phyloP scores from a whole-genome alignment of 164 flowering plant genomes.

The Houttuynia cordata region DNA sequence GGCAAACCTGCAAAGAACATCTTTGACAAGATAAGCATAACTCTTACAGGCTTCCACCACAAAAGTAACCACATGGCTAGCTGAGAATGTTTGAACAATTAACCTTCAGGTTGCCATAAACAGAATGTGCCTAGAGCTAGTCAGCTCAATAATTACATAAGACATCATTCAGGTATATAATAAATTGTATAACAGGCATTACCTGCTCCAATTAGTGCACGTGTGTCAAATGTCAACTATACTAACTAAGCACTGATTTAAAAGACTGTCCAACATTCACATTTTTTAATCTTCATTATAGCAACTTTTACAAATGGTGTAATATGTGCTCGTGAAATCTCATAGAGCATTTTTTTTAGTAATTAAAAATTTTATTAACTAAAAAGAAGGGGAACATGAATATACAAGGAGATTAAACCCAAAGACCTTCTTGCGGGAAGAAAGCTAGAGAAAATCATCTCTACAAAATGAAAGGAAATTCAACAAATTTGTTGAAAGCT shows the following conservation, averaged over 20 bases:
- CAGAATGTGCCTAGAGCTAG: not conserved
- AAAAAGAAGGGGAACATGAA: no score
- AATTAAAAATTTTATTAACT: no score
- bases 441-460: no score
- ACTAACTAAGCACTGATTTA: not conserved
- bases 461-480: no score
- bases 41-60: slow-evolving; percentile 75
- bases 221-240: not conserved
- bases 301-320: no score
- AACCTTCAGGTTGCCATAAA: not conserved
- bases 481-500: no score
- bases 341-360: no score
- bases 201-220: not conserved
- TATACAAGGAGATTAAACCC: no score
- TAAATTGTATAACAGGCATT: not conserved
- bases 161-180: not conserved
- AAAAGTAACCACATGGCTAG: slow-evolving; percentile 70
- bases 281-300: no score
- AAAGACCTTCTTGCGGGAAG: no score
- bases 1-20: slow-evolving; percentile 74
- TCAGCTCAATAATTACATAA: not conserved
- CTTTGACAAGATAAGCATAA: slow-evolving; percentile 52
- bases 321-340: no score
- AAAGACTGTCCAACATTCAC: not conserved
- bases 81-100: slow-evolving; percentile 29